A percentile compares a stretch with the other conserved stretches of the same genome.
Evolutionary conservation across 139 green algal species (phyloP).

Genomic region (Astrephomene gubernaculifera): DNA sequence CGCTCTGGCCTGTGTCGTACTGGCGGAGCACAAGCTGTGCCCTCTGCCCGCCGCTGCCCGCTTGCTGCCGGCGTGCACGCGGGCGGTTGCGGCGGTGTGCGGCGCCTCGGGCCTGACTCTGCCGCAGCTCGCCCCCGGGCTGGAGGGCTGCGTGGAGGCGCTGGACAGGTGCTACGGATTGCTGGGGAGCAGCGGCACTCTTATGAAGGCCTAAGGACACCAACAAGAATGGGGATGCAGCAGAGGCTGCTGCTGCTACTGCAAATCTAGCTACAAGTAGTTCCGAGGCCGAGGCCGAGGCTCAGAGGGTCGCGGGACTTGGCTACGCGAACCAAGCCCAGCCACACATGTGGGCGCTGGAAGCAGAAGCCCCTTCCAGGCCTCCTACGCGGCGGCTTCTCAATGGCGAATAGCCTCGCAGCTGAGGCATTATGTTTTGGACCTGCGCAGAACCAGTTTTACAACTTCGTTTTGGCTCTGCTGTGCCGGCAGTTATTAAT

Average conservation of each 20-base stretch:
- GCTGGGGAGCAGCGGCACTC: background rate
- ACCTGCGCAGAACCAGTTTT: too few relatives aligned
- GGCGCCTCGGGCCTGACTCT: background rate
- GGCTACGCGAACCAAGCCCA: background rate
- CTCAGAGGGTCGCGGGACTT: background rate
- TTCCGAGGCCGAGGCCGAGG: background rate
- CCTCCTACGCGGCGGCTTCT: too few relatives aligned
- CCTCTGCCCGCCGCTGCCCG: too few relatives aligned
- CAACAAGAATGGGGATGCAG: background rate
- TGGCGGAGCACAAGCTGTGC: too few relatives aligned
- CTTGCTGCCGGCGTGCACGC: too few relatives aligned
- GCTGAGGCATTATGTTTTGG: too few relatives aligned
- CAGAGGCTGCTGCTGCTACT: background rate
- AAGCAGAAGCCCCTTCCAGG: too few relatives aligned
- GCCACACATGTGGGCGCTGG: background rate
- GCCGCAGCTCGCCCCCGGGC: background rate
- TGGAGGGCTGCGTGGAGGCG: background rate
- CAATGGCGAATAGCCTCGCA: too few relatives aligned
- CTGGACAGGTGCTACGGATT: background rate
- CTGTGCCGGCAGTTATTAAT: too few relatives aligned
- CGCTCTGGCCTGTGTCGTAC: background rate
- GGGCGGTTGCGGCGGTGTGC: background rate
- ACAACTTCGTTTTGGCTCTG: too few relatives aligned
- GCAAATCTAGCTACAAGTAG: background rate
- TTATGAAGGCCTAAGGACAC: background rate